Base-by-base conservation (phyloP, 192 early-diverging fungal genomes). In the Umbelopsis sp. region DNA sequence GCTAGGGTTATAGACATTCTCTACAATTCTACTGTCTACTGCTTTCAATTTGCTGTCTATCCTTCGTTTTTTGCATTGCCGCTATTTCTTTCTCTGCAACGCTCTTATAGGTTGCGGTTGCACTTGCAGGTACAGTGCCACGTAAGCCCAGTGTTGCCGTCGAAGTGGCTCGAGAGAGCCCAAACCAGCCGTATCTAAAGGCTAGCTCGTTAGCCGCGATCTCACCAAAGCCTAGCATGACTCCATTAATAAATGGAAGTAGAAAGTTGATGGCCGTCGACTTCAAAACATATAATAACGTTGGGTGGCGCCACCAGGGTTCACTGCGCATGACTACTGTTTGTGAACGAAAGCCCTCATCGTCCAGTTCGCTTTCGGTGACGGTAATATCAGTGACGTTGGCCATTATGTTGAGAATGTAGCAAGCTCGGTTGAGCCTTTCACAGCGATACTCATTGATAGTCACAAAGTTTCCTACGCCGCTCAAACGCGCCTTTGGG, bases 201-300 rank as follows among this genome's bases (percentile, higher is more conserved):
- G 89, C 82, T 25, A 90, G 67, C 73, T 93, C 92, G 76, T 93
- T 91, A 58, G 92, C 92, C 71, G 89, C 88, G 46, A 93, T 93
- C 78, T 93, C 92, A 55, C 92, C 92, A 81, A 93, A 88, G 4
- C 92, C 92, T n/a, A 86, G 66, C 78, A 88, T 86, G 22, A 88
- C 78, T 49, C 86, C 86, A 69, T 84, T 85, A 70, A 88, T 74
- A 58, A 88, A 88, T 9, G 86, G 86, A 6, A 88, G 67, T 18
- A 88, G 8, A 70, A 88, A 85, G 66, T 88, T 84, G 66, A 86
- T 81, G 20, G 85, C 80, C 0, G 83, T 80, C 1, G 80, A 81
- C 64, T 83, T 82, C 22, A 76, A 25, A 2, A 84, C 41, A 30
- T 53, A 66, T 18, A 83, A n/a, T 10, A 80, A 64, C 3, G 74